phyloP scores from a whole-genome alignment of 345 rosid genomes.

The Gossypium ekmanianum region DNA sequence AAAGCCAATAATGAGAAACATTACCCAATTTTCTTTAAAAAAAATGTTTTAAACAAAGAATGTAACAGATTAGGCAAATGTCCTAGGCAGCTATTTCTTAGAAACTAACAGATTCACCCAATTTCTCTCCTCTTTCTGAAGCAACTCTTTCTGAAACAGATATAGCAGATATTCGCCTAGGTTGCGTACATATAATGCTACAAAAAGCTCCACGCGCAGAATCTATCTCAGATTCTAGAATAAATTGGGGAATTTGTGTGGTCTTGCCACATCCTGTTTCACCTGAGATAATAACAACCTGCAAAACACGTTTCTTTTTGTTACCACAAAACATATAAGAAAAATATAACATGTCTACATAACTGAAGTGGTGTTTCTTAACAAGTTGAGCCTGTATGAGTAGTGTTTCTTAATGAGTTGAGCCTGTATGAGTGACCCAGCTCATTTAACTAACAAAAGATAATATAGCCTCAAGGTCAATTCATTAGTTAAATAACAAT shows the following conservation, averaged over 20 bases:
- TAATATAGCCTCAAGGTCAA: background rate
- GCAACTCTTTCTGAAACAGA: slow-evolving; percentile 96
- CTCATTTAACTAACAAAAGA: background rate
- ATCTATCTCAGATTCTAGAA: slow-evolving; percentile 73
- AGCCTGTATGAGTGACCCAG: background rate
- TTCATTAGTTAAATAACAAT: background rate
- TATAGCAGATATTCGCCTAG: slow-evolving; percentile 87
- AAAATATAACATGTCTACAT: background rate
- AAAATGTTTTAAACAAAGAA: slow-evolving; percentile 8
- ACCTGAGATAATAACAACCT: slow-evolving; percentile 86
- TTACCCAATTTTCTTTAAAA: background rate
- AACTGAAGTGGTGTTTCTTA: background rate
- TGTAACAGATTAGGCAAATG: slow-evolving; percentile 18
- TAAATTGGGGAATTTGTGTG: slow-evolving; percentile 92
- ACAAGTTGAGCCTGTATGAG: background rate
- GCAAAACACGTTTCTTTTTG: slow-evolving; percentile 21
- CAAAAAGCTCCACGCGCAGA: slow-evolving; percentile 69
- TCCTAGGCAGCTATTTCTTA: slow-evolving; percentile 10
- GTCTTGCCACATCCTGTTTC: slow-evolving; percentile 99
- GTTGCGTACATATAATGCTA: slow-evolving; percentile 92
- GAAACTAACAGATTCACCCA: slow-evolving; percentile 90
- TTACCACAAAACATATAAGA: slow-evolving; percentile 1
- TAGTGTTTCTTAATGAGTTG: background rate
- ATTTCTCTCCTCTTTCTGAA: slow-evolving; percentile 84
- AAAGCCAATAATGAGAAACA: slow-evolving; percentile 15